Conservation (phyloP, 1,139 yeast species). For the Lodderomyces beijingensis region DNA sequence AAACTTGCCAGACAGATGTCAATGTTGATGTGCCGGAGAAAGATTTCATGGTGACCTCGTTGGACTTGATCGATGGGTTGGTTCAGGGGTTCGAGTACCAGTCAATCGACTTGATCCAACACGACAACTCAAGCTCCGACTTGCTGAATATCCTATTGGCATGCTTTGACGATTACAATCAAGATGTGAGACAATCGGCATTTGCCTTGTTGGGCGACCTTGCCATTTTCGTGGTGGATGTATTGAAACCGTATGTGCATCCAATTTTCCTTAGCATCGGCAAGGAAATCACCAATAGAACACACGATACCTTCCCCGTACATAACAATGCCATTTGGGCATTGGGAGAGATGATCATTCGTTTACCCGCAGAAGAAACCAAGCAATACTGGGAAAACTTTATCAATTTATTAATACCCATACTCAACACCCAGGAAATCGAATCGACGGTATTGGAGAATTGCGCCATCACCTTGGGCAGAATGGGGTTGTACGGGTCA, state of each 20-base stretch:
- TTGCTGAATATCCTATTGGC: conserved; percentile 62
- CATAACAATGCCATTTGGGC: conserved; percentile 94
- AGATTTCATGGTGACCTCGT: conserved; percentile 83
- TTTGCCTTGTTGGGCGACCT: conserved; percentile 89
- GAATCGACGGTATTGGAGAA: conserved; percentile 74
- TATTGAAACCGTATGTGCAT: conserved; percentile 55
- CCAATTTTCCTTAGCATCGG: conserved; percentile 61
- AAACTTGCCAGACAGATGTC: conserved; percentile 64
- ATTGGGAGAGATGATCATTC: conserved; percentile 76
- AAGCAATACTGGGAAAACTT: conserved; percentile 60
- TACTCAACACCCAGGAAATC: conserved; percentile 54
- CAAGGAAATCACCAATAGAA: conserved; percentile 57
- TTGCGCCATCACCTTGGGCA: conserved; percentile 90
- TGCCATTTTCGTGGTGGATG: conserved; percentile 58
- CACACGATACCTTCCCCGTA: conserved; percentile 53
- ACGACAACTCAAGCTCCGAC: conserved; percentile 23
- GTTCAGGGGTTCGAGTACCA: conserved; percentile 80
- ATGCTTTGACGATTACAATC: conserved; percentile 71
- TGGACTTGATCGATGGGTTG: conserved; percentile 87
- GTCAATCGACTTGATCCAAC: conserved; percentile 53
- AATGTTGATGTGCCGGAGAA: conserved; percentile 76
- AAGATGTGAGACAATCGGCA: conserved; percentile 89
- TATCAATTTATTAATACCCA: conserved; percentile 59
- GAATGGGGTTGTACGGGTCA: conserved; percentile 66
- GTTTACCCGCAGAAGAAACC: conserved; percentile 47